phyloP scores from a whole-genome alignment of 805 yeast species.

The Yarrowia divulgata region DNA sequence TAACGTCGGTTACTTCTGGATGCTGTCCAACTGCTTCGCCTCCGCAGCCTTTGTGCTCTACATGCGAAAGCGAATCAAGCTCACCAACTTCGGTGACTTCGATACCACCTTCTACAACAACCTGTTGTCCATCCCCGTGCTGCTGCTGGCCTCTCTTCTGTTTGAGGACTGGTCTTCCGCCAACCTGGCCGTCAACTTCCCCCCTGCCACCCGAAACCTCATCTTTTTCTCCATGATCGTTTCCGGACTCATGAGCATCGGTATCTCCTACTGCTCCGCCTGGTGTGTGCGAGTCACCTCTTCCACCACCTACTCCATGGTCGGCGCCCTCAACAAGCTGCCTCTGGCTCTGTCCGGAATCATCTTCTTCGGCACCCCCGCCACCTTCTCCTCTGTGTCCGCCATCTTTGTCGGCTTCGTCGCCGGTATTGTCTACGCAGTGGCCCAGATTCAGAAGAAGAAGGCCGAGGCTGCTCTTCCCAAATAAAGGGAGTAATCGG shows the following conservation, averaged over 20 bases:
- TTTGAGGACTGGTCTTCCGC: slow-evolving; percentile 93
- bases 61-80: slow-evolving; percentile 98
- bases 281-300: slow-evolving; percentile 99
- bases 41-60: slow-evolving; percentile 91
- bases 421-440: slow-evolving; percentile 95
- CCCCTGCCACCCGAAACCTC: slow-evolving; percentile 69
- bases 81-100: slow-evolving; percentile 88
- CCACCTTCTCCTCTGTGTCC: slow-evolving; percentile 87
- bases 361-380: slow-evolving; percentile 92
- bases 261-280: slow-evolving; percentile 98
- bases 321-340: slow-evolving; percentile 97
- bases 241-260: slow-evolving; percentile 93
- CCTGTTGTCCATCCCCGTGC: slow-evolving; percentile 88
- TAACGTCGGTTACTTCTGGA: slow-evolving; percentile 92
- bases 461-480: slow-evolving; percentile 52
- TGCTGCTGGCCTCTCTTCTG: slow-evolving; percentile 73
- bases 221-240: slow-evolving; percentile 83
- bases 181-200: slow-evolving; percentile 81
- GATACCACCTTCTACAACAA: slow-evolving; percentile 99
- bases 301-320: slow-evolving; percentile 98
- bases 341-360: slow-evolving; percentile 97
- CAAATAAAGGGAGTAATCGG: slow-evolving; percentile 20
- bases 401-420: slow-evolving; percentile 93
- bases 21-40: slow-evolving; percentile 92
- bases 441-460: slow-evolving; percentile 91